A percentile compares a stretch with the other conserved stretches of the same genome.
These are phyloP conservation scores for Suillus hirtellus DNA, from an alignment of 768 basidiomycete genomes.

Conservation along the genomic window DNA sequence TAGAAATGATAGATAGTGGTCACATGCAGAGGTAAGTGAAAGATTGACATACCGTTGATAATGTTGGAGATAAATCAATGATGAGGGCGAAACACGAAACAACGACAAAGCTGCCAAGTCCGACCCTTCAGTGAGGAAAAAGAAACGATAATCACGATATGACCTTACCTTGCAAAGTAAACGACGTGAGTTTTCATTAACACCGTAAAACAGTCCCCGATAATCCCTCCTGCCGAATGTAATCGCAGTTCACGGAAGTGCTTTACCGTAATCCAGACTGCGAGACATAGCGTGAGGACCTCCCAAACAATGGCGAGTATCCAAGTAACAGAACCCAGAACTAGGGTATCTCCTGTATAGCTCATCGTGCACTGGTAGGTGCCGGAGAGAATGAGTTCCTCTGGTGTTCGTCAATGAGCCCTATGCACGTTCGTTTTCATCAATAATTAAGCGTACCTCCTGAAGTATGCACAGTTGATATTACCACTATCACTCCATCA, in stretches of 20 bases:
- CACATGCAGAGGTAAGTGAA: too few relatives aligned
- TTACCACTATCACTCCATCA: rapidly evolving
- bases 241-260: not conserved
- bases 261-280: not conserved
- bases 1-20: not conserved
- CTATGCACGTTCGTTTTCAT: not conserved
- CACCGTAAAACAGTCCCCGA: not conserved
- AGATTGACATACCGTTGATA: not conserved
- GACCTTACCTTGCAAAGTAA: not conserved
- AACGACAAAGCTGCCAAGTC: not conserved
- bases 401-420: not conserved
- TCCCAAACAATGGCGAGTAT: not conserved
- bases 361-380: not conserved
- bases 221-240: not conserved
- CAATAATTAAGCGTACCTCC: not conserved
- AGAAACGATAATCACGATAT: not conserved
- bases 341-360: not conserved
- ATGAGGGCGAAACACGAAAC: not conserved
- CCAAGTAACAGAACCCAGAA: not conserved
- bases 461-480: not conserved
- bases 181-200: not conserved
- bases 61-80: rapidly evolving
- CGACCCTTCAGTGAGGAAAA: not conserved
- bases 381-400: not conserved
- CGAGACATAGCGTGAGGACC: not conserved